Evolutionary conservation across 2,329 filamentous ascomycete species (phyloP).

Genomic region (Amauroascus verrucosus): DNA sequence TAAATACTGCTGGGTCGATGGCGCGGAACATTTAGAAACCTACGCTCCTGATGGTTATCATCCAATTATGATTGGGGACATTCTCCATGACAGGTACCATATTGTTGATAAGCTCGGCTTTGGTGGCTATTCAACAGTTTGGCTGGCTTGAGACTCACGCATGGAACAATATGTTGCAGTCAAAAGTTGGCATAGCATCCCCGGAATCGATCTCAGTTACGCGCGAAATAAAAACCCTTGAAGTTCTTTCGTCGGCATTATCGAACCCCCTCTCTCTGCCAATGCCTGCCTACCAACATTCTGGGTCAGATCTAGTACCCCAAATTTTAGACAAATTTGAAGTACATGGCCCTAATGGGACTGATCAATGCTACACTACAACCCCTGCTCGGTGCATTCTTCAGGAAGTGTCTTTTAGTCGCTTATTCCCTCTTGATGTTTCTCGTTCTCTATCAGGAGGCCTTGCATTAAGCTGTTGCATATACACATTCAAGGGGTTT

Average conservation of each 20-base stretch:
- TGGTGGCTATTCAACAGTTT: constrained; percentile 36
- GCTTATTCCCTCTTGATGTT: constrained; percentile 16
- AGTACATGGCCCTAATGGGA: constrained; percentile 18
- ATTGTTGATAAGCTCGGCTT: constrained; percentile 36
- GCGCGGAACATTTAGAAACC: constrained; percentile 24
- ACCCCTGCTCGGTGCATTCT: constrained; percentile 19
- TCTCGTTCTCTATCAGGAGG: constrained; percentile 16
- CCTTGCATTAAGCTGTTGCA: constrained; percentile 17
- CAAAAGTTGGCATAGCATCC: constrained; percentile 22
- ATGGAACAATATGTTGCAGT: constrained; percentile 23
- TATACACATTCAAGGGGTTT: constrained; percentile 21
- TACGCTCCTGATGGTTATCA: constrained; percentile 29
- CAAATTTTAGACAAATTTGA: constrained; percentile 17
- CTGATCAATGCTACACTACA: constrained; percentile 18
- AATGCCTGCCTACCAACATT: constrained; percentile 14
- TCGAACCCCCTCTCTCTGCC: too few relatives aligned
- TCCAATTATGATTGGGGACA: constrained; percentile 27
- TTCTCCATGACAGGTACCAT: constrained; percentile 27
- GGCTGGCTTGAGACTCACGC: constrained; percentile 30
- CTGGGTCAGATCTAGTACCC: constrained; percentile 13
- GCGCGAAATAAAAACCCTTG: constrained; percentile 20
- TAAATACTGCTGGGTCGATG: constrained; percentile 25
- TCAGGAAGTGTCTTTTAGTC: constrained; percentile 18
- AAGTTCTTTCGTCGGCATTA: constrained; percentile 17
- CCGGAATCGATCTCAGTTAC: constrained; percentile 4